These are phyloP conservation scores for Stagonosporopsis rhizophila DNA, from an alignment of 2,329 filamentous ascomycete genomes.

Conservation along the genomic window DNA sequence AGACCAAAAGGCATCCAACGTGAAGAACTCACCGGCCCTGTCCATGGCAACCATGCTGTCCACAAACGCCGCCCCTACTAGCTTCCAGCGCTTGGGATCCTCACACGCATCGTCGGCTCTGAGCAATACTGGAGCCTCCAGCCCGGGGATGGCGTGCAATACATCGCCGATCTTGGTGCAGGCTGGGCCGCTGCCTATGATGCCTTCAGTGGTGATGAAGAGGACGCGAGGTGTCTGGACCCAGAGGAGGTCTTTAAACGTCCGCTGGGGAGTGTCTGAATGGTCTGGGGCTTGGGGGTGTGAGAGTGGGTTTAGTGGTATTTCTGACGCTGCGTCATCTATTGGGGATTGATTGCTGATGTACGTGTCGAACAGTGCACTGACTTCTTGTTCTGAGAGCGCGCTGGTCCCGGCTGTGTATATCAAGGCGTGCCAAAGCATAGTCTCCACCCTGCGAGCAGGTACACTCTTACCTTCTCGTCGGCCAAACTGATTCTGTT, in stretches of 20 bases:
- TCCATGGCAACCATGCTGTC: neutral
- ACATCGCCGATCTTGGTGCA: neutral
- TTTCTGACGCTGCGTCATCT: neutral
- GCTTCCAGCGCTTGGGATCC: neutral
- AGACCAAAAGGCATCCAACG: neutral
- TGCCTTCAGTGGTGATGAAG: neutral
- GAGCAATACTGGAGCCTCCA: neutral
- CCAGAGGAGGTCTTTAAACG: neutral
- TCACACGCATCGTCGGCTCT: neutral
- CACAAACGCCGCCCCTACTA: neutral
- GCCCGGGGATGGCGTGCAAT: neutral
- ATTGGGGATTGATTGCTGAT: neutral
- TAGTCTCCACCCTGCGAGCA: neutral
- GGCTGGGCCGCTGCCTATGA: neutral
- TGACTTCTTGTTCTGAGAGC: neutral
- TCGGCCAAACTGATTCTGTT: neutral
- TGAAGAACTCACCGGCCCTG: neutral
- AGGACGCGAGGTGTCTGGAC: neutral
- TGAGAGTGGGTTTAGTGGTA: neutral
- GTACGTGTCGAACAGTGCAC: neutral
- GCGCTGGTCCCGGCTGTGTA: neutral
- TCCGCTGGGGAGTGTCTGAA: neutral
- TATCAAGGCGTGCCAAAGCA: neutral
- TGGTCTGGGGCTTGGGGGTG: neutral
- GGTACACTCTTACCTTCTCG: neutral